A percentile compares a stretch with the other conserved stretches of the same genome.
These are phyloP conservation scores for Mycosphaerella arachidis DNA, from an alignment of 2,329 filamentous ascomycete species.

Conservation along the genomic window DNA sequence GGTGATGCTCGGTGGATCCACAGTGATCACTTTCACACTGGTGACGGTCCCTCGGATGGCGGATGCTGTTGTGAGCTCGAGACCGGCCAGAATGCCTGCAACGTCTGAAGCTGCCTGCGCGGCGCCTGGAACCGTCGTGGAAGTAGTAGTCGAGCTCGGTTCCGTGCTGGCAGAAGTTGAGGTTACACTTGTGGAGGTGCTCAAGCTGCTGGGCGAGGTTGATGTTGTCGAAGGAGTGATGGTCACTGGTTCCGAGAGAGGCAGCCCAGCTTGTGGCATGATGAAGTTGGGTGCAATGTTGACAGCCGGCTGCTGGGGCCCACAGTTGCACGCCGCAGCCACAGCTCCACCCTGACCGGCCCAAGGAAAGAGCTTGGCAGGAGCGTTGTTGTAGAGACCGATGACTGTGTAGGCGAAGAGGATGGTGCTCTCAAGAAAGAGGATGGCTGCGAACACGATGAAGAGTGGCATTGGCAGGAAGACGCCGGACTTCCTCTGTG, in stretches of 20 bases:
- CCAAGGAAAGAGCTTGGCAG: conserved; percentile 25
- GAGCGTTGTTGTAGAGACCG: conserved; percentile 35
- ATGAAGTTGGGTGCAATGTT: conserved; percentile 34
- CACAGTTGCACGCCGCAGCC: conserved; percentile 17
- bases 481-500: conserved; percentile 28
- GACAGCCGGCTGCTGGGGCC: conserved; percentile 23
- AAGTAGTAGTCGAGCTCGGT: conserved; percentile 7
- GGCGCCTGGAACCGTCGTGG: conserved; percentile 9
- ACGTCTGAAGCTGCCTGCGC: conserved; percentile 18
- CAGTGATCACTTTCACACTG: conserved; percentile 19
- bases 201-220: neutral
- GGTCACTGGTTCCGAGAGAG: conserved; percentile 7
- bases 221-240: conserved; percentile 6
- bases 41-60: conserved; percentile 19
- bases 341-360: conserved; percentile 11
- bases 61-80: conserved; percentile 9
- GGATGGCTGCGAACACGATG: conserved; percentile 29
- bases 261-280: conserved; percentile 18
- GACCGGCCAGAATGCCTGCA: conserved; percentile 15
- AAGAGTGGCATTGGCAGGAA: conserved; percentile 31
- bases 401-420: conserved; percentile 38
- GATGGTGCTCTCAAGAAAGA: conserved; percentile 33
- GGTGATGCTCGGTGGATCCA: conserved; percentile 11
- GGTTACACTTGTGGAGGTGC: conserved; percentile 3
- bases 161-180: conserved; percentile 7